phyloP scores from a whole-genome alignment of 331 rosid species.

The Telfairia occidentalis region DNA sequence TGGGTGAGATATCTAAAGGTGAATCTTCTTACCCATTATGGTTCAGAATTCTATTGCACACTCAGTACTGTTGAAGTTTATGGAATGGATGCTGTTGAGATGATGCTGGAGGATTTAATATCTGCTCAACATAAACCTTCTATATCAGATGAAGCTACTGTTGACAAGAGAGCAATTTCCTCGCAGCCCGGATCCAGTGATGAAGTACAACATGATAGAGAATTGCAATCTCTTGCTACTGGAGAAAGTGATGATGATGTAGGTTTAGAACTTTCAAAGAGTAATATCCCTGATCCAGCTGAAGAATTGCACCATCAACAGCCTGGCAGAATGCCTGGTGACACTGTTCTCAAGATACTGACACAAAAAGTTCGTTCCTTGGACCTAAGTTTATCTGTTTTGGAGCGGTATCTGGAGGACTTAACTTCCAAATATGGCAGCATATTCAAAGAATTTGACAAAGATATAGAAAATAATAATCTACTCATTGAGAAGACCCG shows the following conservation, averaged over 20 bases:
- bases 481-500: slow-evolving; percentile 45
- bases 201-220: slow-evolving; percentile 23
- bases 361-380: slow-evolving; percentile 88
- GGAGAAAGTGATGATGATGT: slow-evolving; percentile 26
- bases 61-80: slow-evolving; percentile 61
- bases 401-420: slow-evolving; percentile 80
- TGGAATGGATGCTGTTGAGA: slow-evolving; percentile 95
- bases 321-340: slow-evolving; percentile 95
- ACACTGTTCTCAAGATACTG: slow-evolving; percentile 84
- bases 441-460: slow-evolving; percentile 55
- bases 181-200: slow-evolving; percentile 32
- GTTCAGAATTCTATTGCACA: slow-evolving; percentile 90
- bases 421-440: slow-evolving; percentile 57
- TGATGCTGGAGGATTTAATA: slow-evolving; percentile 92
- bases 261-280: slow-evolving; percentile 35
- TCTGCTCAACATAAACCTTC: slow-evolving; percentile 36
- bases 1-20: slow-evolving; percentile 95
- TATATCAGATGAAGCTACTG: slow-evolving; percentile 36
- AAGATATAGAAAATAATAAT: slow-evolving; percentile 47
- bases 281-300: slow-evolving; percentile 41
- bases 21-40: slow-evolving; percentile 71
- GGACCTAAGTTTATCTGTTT: slow-evolving; percentile 62
- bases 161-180: slow-evolving; percentile 31
- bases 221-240: slow-evolving; percentile 26
- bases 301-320: slow-evolving; percentile 73